These are phyloP conservation scores for Scleroderma bovista DNA, from an alignment of 768 basidiomycete species.

Conservation along the genomic window DNA sequence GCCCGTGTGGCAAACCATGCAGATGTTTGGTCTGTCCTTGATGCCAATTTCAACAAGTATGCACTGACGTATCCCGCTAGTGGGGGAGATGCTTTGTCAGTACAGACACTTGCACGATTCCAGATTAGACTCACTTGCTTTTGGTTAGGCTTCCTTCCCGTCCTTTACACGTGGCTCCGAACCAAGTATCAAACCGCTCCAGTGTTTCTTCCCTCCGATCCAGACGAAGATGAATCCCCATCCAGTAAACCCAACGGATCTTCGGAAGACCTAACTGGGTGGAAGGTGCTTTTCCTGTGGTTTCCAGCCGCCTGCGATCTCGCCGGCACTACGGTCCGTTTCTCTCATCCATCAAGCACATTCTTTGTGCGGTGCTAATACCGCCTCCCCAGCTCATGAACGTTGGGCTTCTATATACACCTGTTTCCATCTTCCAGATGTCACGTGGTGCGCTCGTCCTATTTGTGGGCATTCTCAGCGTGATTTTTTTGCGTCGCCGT, in stretches of 20 bases:
- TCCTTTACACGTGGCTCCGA: conserved; percentile 64
- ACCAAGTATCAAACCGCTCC: conserved; percentile 40
- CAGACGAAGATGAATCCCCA: conserved; percentile 37
- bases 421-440: conserved; percentile 98
- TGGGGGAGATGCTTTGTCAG: conserved; percentile 93
- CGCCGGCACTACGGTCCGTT: conserved; percentile 80
- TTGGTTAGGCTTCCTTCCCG: conserved; percentile 72
- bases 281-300: conserved; percentile 75
- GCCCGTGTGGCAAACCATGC: conserved; percentile 88
- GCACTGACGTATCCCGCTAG: conserved; percentile 45
- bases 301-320: conserved; percentile 87
- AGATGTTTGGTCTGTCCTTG: conserved; percentile 75
- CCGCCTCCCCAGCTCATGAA: conserved; percentile 69
- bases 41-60: no score
- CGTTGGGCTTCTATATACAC: conserved; percentile 90
- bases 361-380: conserved; percentile 13
- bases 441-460: conserved; percentile 88
- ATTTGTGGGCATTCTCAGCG: conserved; percentile 88
- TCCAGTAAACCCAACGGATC: conserved; percentile 28
- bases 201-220: conserved; percentile 51
- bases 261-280: conserved; percentile 52
- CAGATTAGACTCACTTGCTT: conserved; percentile 7
- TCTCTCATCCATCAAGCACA: conserved; percentile 4
- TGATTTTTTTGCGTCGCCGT: conserved; percentile 81
- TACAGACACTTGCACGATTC: conserved; percentile 20